These are phyloP conservation scores for Eucalyptus pauciflora DNA, from an alignment of 345 rosid species.

Conservation along the genomic window DNA sequence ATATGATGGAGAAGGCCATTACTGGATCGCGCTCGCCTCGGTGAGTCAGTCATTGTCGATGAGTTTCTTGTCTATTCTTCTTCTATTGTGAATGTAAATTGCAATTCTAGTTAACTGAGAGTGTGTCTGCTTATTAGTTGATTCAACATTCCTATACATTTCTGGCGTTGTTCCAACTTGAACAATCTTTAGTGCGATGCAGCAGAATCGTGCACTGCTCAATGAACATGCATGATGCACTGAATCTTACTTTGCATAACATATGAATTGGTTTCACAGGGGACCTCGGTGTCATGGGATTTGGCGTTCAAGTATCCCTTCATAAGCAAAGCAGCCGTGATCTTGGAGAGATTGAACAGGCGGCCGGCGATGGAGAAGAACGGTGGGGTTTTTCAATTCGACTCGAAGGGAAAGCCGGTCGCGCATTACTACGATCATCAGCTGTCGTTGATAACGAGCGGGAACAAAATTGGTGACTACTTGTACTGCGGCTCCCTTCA, in stretches of 20 bases:
- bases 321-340: constrained; percentile 25
- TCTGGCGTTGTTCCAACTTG: not conserved
- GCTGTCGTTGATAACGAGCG: constrained; percentile 14
- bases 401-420: constrained; percentile 44
- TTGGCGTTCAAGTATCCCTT: constrained; percentile 12
- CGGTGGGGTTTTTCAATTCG: constrained; percentile 42
- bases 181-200: not conserved
- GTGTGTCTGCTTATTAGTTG: not conserved
- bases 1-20: constrained; percentile 57
- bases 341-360: constrained; percentile 3
- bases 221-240: not conserved
- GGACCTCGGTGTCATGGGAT: constrained; percentile 2
- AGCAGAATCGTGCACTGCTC: not conserved
- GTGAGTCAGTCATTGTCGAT: constrained; percentile 33
- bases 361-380: not conserved
- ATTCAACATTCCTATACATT: fast-evolving
- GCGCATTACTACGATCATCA: constrained; percentile 39
- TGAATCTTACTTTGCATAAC: not conserved
- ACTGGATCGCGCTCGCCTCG: constrained; percentile 69
- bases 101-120: not conserved
- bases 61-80: not conserved
- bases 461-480: constrained; percentile 38
- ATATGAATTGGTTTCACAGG: not conserved
- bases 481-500: constrained; percentile 38
- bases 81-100: not conserved